Evolutionary conservation across 2,329 filamentous ascomycete species (phyloP).

Genomic region (Colletotrichum echinochloae): DNA sequence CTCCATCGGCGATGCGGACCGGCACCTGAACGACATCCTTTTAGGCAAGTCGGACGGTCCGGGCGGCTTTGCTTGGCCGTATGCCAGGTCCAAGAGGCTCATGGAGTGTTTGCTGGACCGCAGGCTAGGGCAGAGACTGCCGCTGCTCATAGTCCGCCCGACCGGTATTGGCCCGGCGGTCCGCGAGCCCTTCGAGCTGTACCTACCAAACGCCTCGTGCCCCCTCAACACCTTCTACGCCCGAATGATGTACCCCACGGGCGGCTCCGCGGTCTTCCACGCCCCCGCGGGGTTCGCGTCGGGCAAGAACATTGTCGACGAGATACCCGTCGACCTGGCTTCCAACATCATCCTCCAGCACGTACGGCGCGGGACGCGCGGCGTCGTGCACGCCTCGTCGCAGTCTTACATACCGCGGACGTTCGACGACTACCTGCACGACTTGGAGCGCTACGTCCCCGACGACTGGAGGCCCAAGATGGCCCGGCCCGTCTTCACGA

Average conservation of each 20-base stretch:
- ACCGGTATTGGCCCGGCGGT: not conserved
- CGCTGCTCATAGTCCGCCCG: not conserved
- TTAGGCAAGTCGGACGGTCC: not conserved
- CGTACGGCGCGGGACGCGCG: not conserved
- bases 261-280: not conserved
- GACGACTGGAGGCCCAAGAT: not conserved
- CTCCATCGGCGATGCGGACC: not conserved
- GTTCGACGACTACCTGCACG: not conserved
- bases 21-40: not conserved
- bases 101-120: not conserved
- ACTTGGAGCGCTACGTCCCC: not conserved
- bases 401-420: not conserved
- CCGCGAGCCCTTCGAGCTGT: not conserved
- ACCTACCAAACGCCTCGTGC: not conserved
- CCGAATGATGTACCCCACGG: not conserved
- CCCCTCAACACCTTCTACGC: not conserved
- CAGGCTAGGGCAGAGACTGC: not conserved
- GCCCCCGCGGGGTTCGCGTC: not conserved
- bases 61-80: not conserved
- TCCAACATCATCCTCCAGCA: constrained; percentile 1
- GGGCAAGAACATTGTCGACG: not conserved
- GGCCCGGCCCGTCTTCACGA: not conserved
- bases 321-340: not conserved
- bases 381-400: not conserved
- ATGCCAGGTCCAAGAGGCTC: constrained; percentile 1